phyloP scores from a whole-genome alignment of 139 green algal species.

The Coelastrella sp. region DNA sequence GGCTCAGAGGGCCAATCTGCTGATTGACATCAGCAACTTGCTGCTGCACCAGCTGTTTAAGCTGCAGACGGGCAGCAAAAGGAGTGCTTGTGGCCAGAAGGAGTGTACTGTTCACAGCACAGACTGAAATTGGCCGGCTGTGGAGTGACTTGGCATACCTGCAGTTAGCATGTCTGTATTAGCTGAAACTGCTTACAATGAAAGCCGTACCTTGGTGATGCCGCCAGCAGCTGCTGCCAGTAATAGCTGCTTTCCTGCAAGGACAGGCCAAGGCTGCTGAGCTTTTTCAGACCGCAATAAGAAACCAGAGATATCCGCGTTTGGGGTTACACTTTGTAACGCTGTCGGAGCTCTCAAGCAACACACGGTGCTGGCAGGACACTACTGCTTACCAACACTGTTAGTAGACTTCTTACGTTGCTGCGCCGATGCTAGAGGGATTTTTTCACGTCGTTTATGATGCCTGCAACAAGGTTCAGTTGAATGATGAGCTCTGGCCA shows the following conservation, averaged over 20 bases:
- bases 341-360: no score
- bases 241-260: not conserved
- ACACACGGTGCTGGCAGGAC: not conserved
- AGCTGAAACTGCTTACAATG: no score
- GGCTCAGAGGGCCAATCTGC: not conserved
- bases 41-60: constrained; percentile 6
- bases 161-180: no score
- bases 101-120: no score
- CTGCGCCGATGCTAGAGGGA: not conserved
- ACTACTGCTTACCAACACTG: not conserved
- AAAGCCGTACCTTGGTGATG: not conserved
- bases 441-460: not conserved
- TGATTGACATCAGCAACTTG: constrained; percentile 4
- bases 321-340: no score
- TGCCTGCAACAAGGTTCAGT: not conserved
- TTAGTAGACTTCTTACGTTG: not conserved
- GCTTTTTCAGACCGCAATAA: no score
- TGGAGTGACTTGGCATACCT: no score
- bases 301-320: no score
- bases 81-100: no score
- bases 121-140: no score
- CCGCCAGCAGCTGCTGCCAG: constrained; percentile 2
- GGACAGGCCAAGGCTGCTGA: not conserved
- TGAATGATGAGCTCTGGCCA: no score
- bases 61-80: not conserved